Base-by-base conservation (phyloP, 208 protist genomes). In the Leishmania arabica region DNA sequence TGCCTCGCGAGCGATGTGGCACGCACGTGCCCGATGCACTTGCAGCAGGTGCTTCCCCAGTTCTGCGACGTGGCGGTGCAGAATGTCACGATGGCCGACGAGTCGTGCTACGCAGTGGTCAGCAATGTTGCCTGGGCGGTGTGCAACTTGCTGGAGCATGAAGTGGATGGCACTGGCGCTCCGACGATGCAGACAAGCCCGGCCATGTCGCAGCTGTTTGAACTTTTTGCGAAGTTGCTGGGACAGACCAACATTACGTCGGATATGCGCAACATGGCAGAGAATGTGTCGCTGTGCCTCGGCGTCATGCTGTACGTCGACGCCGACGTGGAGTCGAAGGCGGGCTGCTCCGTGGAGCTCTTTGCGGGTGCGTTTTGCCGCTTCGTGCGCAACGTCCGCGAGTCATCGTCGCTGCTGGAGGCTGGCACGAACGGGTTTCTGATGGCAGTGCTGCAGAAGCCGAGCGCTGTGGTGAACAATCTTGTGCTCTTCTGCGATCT, bases 181-280 rank as follows among this genome's bases (percentile, higher is more conserved):
- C 91, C 90, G 1, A 88, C 86, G 31, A 80, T 97, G 71, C 82
- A 92, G 75, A 42, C 65, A 19, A 77, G 73, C 13, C 84, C 90
- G 21, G 78, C 82, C 17, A 78, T 90, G 40, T 64, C 86, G 15
- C 85, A 93, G 68, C 77, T 96, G n/a, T 96, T 93, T 74, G 77
- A 79, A 4, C 73, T 81, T 40, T 80, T 97, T 34, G 88, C 86
- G 3, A 77, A 74, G 31, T 68, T 92, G 19, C 80, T 97, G 40
- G 78, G 81, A 27, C 27, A 70, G 27, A 62, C 56, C 4, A 71
- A 84, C 21, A 70, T 92, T 27, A 92, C 81, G 31, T 88, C 90
- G 0, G 93, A 96, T 47, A 94, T 95, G 92, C 88, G 91, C 37
- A 96, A 95, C 80, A 95, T 95, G 92, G 91, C 89, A 7, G 95